phyloP scores from a whole-genome alignment of 176 grass and related monocot genomes.

The Lolium multiflorum region DNA sequence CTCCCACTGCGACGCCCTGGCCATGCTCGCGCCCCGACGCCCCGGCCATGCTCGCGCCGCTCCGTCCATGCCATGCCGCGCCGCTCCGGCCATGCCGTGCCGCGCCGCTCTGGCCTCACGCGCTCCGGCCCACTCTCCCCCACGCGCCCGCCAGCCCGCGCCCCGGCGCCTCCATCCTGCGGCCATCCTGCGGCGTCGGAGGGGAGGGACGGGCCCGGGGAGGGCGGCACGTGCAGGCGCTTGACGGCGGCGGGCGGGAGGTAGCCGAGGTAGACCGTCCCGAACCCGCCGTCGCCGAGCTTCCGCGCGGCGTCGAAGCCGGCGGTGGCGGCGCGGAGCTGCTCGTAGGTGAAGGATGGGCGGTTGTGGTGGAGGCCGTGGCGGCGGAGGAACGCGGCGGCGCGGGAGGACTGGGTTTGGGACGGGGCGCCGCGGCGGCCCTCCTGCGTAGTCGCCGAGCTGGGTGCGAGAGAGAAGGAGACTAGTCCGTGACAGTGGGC shows the following conservation, averaged over 20 bases:
- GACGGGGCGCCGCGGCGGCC: background rate
- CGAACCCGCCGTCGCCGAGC: slow-evolving; percentile 88
- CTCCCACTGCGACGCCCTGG: too few relatives aligned
- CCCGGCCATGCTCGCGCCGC: too few relatives aligned
- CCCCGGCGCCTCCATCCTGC: too few relatives aligned
- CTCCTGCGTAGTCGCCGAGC: background rate
- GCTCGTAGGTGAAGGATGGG: slow-evolving; percentile 80
- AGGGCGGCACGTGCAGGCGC: slow-evolving; percentile 71
- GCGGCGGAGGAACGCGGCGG: slow-evolving; percentile 67
- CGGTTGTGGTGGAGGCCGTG: slow-evolving; percentile 65
- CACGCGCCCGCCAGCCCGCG: too few relatives aligned
- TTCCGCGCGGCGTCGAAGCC: slow-evolving; percentile 72
- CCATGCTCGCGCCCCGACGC: too few relatives aligned
- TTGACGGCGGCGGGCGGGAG: slow-evolving; percentile 78
- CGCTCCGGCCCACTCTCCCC: too few relatives aligned
- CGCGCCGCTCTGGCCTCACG: too few relatives aligned
- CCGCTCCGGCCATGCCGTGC: too few relatives aligned
- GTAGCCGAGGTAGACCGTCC: slow-evolving; percentile 73
- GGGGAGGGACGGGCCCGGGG: slow-evolving; percentile 49
- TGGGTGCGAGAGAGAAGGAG: too few relatives aligned
- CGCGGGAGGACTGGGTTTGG: slow-evolving; percentile 39
- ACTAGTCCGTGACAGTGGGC: too few relatives aligned
- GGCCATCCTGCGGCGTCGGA: slow-evolving; percentile 44
- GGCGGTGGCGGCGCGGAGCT: slow-evolving; percentile 69
- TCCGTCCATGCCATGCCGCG: too few relatives aligned